Percentiles rank a stretch among this genome's conserved stretches.
Evolutionary conservation across 2,329 filamentous ascomycete genomes (phyloP).

Genomic region (Phialocephala sp.): DNA sequence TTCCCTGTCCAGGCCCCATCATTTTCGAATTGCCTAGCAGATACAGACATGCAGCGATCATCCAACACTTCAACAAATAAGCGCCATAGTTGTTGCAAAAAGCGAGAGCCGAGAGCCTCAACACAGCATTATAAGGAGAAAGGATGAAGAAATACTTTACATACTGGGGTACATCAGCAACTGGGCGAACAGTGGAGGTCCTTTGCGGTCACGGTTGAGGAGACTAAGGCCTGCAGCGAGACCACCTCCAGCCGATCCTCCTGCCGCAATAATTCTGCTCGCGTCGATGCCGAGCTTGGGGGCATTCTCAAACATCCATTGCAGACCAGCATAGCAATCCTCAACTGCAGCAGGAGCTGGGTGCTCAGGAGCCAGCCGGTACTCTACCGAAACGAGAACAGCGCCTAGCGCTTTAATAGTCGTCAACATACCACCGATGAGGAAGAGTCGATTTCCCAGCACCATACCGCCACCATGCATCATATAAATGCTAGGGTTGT

Average conservation of each 20-base stretch:
- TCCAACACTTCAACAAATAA: slow-evolving; percentile 43
- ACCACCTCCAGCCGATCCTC: slow-evolving; percentile 62
- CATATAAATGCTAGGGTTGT: slow-evolving; percentile 42
- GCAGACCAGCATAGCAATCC: slow-evolving; percentile 53
- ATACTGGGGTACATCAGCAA: slow-evolving; percentile 45
- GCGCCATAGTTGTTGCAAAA: no score
- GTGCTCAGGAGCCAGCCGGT: slow-evolving; percentile 62
- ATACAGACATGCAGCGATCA: slow-evolving; percentile 44
- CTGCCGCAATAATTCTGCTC: slow-evolving; percentile 57
- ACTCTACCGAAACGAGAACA: slow-evolving; percentile 59
- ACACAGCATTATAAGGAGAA: no score
- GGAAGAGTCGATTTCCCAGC: slow-evolving; percentile 32
- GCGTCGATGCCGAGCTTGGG: slow-evolving; percentile 49
- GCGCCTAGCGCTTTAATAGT: slow-evolving; percentile 54
- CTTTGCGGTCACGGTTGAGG: slow-evolving; percentile 49
- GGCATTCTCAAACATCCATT: slow-evolving; percentile 49
- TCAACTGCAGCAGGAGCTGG: slow-evolving; percentile 57
- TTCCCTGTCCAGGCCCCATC: slow-evolving; percentile 43
- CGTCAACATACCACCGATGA: slow-evolving; percentile 48
- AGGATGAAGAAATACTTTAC: no score
- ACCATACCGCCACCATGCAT: slow-evolving; percentile 57
- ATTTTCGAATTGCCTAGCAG: slow-evolving; percentile 39
- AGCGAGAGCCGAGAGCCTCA: no score
- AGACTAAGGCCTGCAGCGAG: slow-evolving; percentile 59
- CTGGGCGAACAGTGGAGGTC: slow-evolving; percentile 46